These are phyloP conservation scores for Umbelopsis isabellina DNA, from an alignment of 192 early-diverging fungal species.

Conservation along the genomic window DNA sequence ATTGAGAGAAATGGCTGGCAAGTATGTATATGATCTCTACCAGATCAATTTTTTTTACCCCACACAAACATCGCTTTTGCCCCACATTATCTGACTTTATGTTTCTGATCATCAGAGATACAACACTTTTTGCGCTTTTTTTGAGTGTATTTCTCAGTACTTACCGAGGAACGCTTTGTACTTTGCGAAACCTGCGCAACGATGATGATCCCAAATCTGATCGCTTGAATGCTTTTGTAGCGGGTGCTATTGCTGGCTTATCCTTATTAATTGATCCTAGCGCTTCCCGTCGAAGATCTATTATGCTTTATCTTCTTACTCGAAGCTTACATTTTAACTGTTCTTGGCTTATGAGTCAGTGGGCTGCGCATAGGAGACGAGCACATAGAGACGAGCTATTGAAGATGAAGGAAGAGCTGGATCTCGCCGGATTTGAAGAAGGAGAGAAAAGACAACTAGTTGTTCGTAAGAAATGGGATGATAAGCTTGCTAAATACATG, in stretches of 20 bases:
- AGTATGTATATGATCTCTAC: conserved; percentile 25
- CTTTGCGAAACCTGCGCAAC: conserved; percentile 53
- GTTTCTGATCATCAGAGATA: conserved; percentile 48
- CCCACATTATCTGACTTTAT: background rate
- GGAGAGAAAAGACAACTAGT: conserved; percentile 22
- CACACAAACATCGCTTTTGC: background rate
- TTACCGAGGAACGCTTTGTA: conserved; percentile 69
- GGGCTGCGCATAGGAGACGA: conserved; percentile 44
- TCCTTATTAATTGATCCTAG: conserved; percentile 64
- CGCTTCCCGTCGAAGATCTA: conserved; percentile 58
- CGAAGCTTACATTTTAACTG: conserved; percentile 65
- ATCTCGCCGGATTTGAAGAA: conserved; percentile 16
- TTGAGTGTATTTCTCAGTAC: conserved; percentile 62
- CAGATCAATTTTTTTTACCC: background rate
- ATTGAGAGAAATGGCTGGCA: conserved; percentile 51
- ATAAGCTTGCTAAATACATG: conserved; percentile 46
- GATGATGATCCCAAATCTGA: conserved; percentile 45
- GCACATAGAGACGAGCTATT: conserved; percentile 27
- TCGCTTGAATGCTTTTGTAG: conserved; percentile 64
- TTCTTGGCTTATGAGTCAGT: conserved; percentile 65
- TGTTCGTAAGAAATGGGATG: conserved; percentile 46
- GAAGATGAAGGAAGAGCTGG: conserved; percentile 22
- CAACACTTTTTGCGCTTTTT: conserved; percentile 67
- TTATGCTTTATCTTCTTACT: conserved; percentile 67
- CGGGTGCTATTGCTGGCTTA: conserved; percentile 64